Base-by-base conservation (phyloP, 768 basidiomycete genomes). In the Collybiopsis luxurians region DNA sequence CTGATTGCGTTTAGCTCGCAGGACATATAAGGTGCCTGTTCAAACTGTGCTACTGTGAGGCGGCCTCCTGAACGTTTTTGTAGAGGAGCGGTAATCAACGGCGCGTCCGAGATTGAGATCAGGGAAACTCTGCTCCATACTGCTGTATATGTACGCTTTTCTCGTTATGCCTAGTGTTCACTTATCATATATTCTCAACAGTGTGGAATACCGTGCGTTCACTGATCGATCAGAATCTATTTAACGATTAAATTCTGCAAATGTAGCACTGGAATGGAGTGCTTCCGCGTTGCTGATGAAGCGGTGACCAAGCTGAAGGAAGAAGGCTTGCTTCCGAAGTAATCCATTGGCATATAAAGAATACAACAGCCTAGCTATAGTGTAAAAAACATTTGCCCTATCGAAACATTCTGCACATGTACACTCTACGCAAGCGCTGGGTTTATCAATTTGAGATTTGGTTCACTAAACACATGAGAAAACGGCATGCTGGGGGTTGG, bases 401-500 rank as follows among this genome's bases (percentile, higher is more conserved):
- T 17, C 15, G 34, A 51, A 15, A 15, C 6, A 51, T 24, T 23
- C 23, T 21, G 11, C 21, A 51, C 23, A 27, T 23, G 17, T 28
- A 42, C n/a, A n/a, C n/a, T n/a, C n/a, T n/a, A 55, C 19, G 59
- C 53, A 9, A 43, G 39, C 19, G 30, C 53, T n/a, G 57, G 48
- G 23, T 60, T 47, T 23, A 53, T 53, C 48, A 30, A 28, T 46
- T 58, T 49, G 36, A 47, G 47, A 51, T 57, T 54, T n/a, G 52
- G 57, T 40, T 51, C 57, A 31, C 24, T 60, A 11, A 90, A 64
- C 24, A 90, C 72, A 60, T 71, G 79, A 24, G 85, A 79, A 72
- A 98, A 97, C 1, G 95, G 92, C 87, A 91, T 88, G 12, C 77
- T 81, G 10, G 74, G 60, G 2, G 93, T 93, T 1, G 95, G 94